Evolutionary conservation across 2,329 filamentous ascomycete species (phyloP).

Genomic region (Akanthomyces lecanii): DNA sequence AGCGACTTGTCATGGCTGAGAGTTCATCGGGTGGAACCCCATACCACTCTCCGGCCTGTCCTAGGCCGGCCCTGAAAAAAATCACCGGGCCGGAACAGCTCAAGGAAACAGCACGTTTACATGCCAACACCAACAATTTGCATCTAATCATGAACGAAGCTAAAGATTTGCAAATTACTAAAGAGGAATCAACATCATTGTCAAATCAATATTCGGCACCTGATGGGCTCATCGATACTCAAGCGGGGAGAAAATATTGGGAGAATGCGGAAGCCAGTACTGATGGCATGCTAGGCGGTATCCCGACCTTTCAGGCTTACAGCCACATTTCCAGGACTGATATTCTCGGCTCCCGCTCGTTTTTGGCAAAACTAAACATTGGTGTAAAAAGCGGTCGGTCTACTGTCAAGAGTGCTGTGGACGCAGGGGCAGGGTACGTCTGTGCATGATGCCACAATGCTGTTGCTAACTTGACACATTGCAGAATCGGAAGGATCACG

Average conservation of each 20-base stretch:
- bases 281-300: conserved; percentile 74
- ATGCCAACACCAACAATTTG: too few species aligned
- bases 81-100: too few species aligned
- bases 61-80: too few species aligned
- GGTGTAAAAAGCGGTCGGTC: conserved; percentile 30
- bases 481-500: conserved; percentile 77
- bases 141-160: too few species aligned
- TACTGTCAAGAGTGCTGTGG: conserved; percentile 29
- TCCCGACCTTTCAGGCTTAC: conserved; percentile 24
- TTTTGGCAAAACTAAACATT: conserved; percentile 57
- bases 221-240: conserved; percentile 30
- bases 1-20: too few species aligned
- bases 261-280: conserved; percentile 37
- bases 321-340: conserved; percentile 44
- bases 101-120: too few species aligned
- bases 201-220: background rate
- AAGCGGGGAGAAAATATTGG: conserved; percentile 41
- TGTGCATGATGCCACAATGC: too few species aligned
- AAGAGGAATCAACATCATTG: too few species aligned
- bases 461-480: background rate
- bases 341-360: conserved; percentile 60
- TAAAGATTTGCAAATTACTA: too few species aligned
- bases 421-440: conserved; percentile 38
- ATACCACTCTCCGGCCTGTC: too few species aligned
- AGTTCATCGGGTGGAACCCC: too few species aligned